These are phyloP conservation scores for Lotus japonicus DNA, from an alignment of 306 rosid species.

Conservation along the genomic window DNA sequence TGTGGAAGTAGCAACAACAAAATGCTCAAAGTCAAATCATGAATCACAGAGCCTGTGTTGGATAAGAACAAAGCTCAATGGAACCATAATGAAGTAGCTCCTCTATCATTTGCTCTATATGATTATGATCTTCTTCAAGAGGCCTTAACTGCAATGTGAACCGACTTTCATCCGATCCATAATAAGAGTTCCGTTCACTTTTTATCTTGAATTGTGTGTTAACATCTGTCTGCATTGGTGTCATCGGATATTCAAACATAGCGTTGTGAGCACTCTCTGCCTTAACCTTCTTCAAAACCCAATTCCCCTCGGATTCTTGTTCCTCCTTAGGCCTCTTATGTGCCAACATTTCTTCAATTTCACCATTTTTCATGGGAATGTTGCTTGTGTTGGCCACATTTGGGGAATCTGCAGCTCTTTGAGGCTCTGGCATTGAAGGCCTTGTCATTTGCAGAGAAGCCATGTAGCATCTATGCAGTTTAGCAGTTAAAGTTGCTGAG, in stretches of 20 bases:
- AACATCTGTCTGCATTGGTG: too few species aligned
- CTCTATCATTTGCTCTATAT: slow-evolving; percentile 89
- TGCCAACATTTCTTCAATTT: slow-evolving; percentile 16
- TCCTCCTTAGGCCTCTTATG: slow-evolving; percentile 23
- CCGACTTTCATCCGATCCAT: too few species aligned
- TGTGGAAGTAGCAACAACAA: not conserved
- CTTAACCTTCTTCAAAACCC: slow-evolving; percentile 51
- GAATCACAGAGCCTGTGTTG: slow-evolving; percentile 29
- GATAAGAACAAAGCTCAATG: slow-evolving; percentile 57
- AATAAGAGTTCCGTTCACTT: too few species aligned
- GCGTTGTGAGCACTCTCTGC: slow-evolving; percentile 30
- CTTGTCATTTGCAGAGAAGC: slow-evolving; percentile 79
- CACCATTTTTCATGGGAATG: slow-evolving; percentile 11
- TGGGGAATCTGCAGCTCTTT: slow-evolving; percentile 18
- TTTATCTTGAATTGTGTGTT: too few species aligned
- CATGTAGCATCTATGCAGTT: slow-evolving; percentile 79
- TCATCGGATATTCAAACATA: too few species aligned
- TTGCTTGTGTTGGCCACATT: not conserved
- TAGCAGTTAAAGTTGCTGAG: slow-evolving; percentile 79
- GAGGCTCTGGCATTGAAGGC: slow-evolving; percentile 34
- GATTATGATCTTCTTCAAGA: slow-evolving; percentile 73
- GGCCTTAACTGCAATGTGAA: slow-evolving; percentile 30
- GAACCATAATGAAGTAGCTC: slow-evolving; percentile 81
- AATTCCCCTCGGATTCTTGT: slow-evolving; percentile 28
- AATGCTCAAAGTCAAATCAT: slow-evolving; percentile 4